Evolutionary conservation across 2,329 filamentous ascomycete species (phyloP).

Genomic region (Penicillium glabrum): DNA sequence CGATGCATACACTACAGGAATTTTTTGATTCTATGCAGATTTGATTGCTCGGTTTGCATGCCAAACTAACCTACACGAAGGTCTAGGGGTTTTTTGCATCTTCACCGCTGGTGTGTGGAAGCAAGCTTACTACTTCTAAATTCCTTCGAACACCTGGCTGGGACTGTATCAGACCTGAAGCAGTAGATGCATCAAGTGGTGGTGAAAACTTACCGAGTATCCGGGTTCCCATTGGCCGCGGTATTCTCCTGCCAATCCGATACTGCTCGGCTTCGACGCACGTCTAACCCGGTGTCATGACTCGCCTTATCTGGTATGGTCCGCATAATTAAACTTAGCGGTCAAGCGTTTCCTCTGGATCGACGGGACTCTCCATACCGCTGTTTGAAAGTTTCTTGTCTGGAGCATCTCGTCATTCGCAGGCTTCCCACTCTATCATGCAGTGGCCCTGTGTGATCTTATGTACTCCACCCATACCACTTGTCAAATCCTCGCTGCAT

Average conservation of each 20-base stretch:
- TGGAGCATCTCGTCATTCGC: background rate
- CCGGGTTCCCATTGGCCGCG: constrained; percentile 1
- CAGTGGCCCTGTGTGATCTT: constrained; percentile 8
- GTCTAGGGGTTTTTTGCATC: background rate
- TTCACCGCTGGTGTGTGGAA: constrained; percentile 19
- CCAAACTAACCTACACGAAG: constrained; percentile 2
- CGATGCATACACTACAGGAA: background rate
- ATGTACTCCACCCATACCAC: background rate
- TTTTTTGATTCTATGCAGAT: background rate
- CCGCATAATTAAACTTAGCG: background rate
- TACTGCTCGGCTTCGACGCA: constrained; percentile 9
- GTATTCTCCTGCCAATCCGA: background rate
- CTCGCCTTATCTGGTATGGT: constrained; percentile 2
- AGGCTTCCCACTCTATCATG: background rate
- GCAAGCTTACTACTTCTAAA: background rate
- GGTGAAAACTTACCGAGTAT: background rate
- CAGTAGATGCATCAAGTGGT: background rate
- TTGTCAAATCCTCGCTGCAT: constrained; percentile 6
- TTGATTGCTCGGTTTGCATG: constrained; percentile 4
- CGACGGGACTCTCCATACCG: background rate
- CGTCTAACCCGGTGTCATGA: constrained; percentile 5
- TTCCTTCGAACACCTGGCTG: constrained; percentile 5
- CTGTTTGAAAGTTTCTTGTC: background rate
- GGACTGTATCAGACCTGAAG: constrained; percentile 2
- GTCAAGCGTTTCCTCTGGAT: constrained; percentile 2